These are phyloP conservation scores for Trametes maxima DNA, from an alignment of 768 basidiomycete species.

Conservation along the genomic window DNA sequence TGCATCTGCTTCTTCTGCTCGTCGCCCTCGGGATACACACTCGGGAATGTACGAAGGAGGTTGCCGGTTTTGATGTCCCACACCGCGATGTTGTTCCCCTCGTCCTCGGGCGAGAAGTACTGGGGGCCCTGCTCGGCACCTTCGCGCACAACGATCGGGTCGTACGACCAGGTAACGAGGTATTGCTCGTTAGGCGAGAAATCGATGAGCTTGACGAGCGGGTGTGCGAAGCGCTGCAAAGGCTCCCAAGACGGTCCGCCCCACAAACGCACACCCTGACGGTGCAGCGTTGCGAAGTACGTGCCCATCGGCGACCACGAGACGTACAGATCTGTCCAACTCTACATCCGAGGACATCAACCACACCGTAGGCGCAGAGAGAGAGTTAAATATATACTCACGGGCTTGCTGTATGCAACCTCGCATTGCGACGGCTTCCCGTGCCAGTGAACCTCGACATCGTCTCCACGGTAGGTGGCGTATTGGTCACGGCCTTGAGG, in stretches of 20 bases:
- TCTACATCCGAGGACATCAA: slow-evolving; percentile 44
- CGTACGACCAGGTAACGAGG: slow-evolving; percentile 96
- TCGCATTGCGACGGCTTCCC: slow-evolving; percentile 88
- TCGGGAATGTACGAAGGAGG: slow-evolving; percentile 88
- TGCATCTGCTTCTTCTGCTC: slow-evolving; percentile 78
- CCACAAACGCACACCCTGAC: slow-evolving; percentile 95
- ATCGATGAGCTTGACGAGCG: slow-evolving; percentile 92
- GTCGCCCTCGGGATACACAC: slow-evolving; percentile 61
- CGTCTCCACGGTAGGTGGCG: slow-evolving; percentile 90
- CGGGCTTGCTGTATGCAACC: slow-evolving; percentile 71
- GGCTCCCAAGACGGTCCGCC: slow-evolving; percentile 90
- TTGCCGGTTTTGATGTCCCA: slow-evolving; percentile 97
- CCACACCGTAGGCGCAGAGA: slow-evolving; percentile 14
- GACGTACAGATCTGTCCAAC: slow-evolving; percentile 96
- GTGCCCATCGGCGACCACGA: slow-evolving; percentile 98
- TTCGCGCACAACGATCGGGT: slow-evolving; percentile 85
- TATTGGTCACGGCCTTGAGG: slow-evolving; percentile 93
- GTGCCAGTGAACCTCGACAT: slow-evolving; percentile 91
- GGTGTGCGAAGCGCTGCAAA: slow-evolving; percentile 92
- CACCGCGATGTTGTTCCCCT: slow-evolving; percentile 95
- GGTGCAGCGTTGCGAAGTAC: slow-evolving; percentile 90
- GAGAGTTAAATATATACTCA: slow-evolving; percentile 39
- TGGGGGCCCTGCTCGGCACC: slow-evolving; percentile 79
- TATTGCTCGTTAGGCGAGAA: slow-evolving; percentile 98
- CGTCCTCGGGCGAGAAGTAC: slow-evolving; percentile 90